phyloP scores from a whole-genome alignment of 129 eudicot genomes.

The Centella asiatica region DNA sequence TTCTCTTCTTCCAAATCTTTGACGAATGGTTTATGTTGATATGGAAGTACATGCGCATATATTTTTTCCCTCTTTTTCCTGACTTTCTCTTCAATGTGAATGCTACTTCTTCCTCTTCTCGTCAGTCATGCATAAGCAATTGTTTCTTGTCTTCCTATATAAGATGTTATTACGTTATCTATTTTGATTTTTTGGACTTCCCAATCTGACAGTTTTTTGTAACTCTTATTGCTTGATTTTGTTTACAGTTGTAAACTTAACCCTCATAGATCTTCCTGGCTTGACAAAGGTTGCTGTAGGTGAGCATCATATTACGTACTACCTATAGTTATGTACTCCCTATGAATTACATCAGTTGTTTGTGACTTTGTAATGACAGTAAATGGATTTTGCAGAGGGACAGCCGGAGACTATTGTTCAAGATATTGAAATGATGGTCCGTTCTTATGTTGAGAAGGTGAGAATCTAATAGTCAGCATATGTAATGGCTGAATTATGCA shows the following conservation, averaged over 20 bases:
- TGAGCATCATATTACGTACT: conserved; percentile 41
- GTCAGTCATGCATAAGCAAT: neutral
- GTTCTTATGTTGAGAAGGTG: conserved; percentile 95
- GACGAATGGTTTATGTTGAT: neutral
- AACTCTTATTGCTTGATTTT: conserved; percentile 16
- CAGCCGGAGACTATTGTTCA: conserved; percentile 84
- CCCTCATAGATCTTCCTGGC: conserved; percentile 99
- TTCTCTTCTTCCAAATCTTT: neutral
- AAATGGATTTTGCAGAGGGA: conserved; percentile 64
- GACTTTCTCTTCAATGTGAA: neutral
- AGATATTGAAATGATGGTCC: conserved; percentile 97
- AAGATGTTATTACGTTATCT: neutral
- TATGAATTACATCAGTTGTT: conserved; percentile 1
- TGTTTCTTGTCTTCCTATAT: neutral
- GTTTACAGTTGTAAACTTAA: conserved; percentile 89
- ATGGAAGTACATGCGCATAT: no score
- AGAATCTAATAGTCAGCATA: neutral
- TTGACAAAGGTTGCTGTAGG: conserved; percentile 99
- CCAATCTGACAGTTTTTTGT: neutral
- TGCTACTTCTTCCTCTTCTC: neutral
- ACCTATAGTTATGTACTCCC: conserved; percentile 1
- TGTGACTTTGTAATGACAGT: conserved; percentile 14
- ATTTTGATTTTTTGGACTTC: conserved; percentile 2
- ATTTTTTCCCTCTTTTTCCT: neutral
- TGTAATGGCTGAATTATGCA: no score